Base-by-base conservation (phyloP, 768 basidiomycete species). In the Cyclocybe aegerita region DNA sequence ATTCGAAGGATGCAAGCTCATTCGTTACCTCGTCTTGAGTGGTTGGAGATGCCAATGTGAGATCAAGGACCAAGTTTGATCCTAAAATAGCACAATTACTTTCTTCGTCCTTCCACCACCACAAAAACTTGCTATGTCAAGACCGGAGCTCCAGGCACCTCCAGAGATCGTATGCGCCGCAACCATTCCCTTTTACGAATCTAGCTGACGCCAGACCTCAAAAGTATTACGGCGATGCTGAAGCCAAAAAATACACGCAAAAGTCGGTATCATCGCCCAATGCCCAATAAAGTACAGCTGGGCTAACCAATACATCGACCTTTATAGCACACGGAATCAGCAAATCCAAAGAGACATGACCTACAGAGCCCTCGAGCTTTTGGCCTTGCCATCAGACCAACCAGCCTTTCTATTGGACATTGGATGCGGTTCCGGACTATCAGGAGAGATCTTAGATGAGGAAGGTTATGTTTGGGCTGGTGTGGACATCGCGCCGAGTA, bases 301-400 rank as follows among this genome's bases (percentile, higher is more conserved):
- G 43, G 53, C 43, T 50, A 64, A 65, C 50, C 58, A 57, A 41
- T 50, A 16, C 46, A 48, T 35, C 41, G 12, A 7, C 14, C 42
- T 52, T 33, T 55, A 15, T 59, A 97, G 94, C 72, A 86, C 95
- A 30, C 93, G 97, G 46, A 93, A 96, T 62, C 95, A 98, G 67
- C 86, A 88, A 65, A 94, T 99, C 53, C 97, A 99, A 65, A 88
- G 93, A 8, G 87, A 95, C 55, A 98, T 99, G 97, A 97, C 97
- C 11, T 90, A 94, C 59, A 82, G 97, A 58, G 95, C 95, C 2
- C 72, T 99, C 32, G 97, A 98, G 66, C 77, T 99, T 9, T 77
- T 98, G 38, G 89, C 85, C 58, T 70, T 98, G 34, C 87, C 93
- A 8, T 78, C 79, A 41, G 88, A 85, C 40, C 77, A 93, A 51